Evolutionary conservation across 208 protist species (phyloP).

Genomic region (Acanthamoeba rhysodes): DNA sequence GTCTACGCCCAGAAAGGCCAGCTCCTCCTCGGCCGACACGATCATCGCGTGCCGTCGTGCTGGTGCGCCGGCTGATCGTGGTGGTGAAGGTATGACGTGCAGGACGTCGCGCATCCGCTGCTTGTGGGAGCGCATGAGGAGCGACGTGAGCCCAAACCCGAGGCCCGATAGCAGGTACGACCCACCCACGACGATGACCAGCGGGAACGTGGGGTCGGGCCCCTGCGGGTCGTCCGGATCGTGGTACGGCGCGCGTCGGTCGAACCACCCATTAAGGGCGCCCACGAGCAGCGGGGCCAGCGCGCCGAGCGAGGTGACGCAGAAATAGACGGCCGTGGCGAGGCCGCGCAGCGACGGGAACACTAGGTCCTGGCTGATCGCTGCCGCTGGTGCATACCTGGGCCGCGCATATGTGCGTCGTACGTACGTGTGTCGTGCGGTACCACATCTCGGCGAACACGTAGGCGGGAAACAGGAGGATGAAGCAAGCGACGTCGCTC

Average conservation of each 20-base stretch:
- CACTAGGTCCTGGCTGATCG: constrained; percentile 2
- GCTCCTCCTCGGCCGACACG: no score
- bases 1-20: no score
- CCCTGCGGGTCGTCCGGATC: not conserved
- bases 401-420: not conserved
- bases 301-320: constrained; percentile 16
- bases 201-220: not conserved
- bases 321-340: constrained; percentile 1
- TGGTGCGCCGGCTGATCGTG: no score
- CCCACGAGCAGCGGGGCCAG: constrained; percentile 8
- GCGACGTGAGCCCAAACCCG: not conserved
- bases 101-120: not conserved
- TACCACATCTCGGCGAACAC: not conserved
- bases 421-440: not conserved
- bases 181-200: not conserved
- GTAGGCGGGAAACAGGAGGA: not conserved
- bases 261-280: not conserved
- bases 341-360: not conserved
- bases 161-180: not conserved
- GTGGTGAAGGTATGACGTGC: no score
- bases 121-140: not conserved
- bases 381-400: constrained; percentile 3
- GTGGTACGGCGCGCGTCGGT: not conserved
- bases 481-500: not conserved
- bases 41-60: no score